A percentile compares a stretch with the other conserved stretches of the same genome.
Evolutionary conservation across 306 rosid species (phyloP).

Genomic region (Ormosia semicastrata): DNA sequence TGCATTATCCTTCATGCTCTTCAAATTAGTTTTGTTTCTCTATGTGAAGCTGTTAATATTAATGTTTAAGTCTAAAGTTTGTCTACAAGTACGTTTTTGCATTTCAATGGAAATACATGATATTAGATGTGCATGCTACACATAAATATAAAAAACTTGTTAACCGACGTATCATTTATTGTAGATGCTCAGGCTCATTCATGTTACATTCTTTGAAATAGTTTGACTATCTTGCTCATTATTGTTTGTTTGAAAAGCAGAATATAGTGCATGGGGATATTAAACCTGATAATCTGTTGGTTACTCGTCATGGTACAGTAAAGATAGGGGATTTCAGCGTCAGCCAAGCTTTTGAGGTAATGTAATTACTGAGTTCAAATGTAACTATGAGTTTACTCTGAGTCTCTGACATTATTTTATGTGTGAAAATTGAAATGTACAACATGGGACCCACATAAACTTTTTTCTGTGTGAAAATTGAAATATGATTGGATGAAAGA

Average conservation of each 20-base stretch:
- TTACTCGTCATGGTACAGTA: constrained; percentile 70
- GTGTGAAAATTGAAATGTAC: neutral
- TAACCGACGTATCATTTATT: neutral
- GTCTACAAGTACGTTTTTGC: neutral
- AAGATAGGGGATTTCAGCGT: constrained; percentile 99
- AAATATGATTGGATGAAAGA: neutral
- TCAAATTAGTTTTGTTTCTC: neutral
- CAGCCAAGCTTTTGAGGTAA: constrained; percentile 99
- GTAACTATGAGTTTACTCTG: neutral
- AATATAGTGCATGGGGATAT: constrained; percentile 95
- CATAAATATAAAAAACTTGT: neutral
- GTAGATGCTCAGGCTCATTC: neutral
- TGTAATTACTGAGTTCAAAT: constrained; percentile 4
- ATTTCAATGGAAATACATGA: neutral
- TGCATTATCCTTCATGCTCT: neutral
- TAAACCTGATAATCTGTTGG: constrained; percentile 92
- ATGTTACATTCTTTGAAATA: neutral
- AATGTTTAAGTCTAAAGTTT: neutral
- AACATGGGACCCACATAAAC: neutral
- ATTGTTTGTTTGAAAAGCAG: constrained; percentile 52
- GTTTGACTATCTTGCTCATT: neutral
- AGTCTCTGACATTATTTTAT: neutral
- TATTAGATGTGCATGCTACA: neutral
- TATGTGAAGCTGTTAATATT: neutral
- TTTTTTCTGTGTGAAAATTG: neutral